These are phyloP conservation scores for Melanogaster broomeanus DNA, from an alignment of 768 basidiomycete species.

Conservation along the genomic window DNA sequence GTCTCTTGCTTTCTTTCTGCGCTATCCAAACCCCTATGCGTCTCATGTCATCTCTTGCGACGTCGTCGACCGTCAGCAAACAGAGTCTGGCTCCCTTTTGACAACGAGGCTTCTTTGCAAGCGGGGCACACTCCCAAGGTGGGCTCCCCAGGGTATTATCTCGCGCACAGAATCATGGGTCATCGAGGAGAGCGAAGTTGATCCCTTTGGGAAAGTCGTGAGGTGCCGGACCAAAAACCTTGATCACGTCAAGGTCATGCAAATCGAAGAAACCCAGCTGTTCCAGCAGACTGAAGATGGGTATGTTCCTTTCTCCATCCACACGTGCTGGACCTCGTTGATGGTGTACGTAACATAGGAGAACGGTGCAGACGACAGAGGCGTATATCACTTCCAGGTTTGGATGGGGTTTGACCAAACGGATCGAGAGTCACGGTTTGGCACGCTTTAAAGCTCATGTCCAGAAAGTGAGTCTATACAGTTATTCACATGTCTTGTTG, in stretches of 20 bases:
- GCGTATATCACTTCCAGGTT: slow-evolving; percentile 86
- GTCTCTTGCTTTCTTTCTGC: slow-evolving; percentile 89
- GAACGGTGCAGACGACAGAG: slow-evolving; percentile 84
- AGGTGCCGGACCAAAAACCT: slow-evolving; percentile 84
- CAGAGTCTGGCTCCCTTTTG: slow-evolving; percentile 70
- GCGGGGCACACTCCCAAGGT: slow-evolving; percentile 85
- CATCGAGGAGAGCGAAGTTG: slow-evolving; percentile 92
- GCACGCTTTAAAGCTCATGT: slow-evolving; percentile 85
- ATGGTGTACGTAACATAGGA: slow-evolving; percentile 40
- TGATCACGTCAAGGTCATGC: slow-evolving; percentile 93
- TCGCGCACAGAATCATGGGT: slow-evolving; percentile 91
- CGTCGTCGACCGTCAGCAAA: slow-evolving; percentile 82
- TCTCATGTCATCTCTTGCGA: slow-evolving; percentile 94
- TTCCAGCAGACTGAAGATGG: slow-evolving; percentile 70
- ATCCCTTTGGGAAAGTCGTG: slow-evolving; percentile 76
- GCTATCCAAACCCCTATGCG: slow-evolving; percentile 95
- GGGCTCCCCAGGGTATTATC: slow-evolving; percentile 85
- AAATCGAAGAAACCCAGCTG: slow-evolving; percentile 80
- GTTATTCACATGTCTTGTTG: background rate
- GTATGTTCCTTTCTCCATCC: slow-evolving; percentile 43
- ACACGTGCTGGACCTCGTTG: background rate
- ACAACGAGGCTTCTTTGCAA: slow-evolving; percentile 94
- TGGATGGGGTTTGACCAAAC: slow-evolving; percentile 87
- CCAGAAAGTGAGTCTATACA: slow-evolving; percentile 65
- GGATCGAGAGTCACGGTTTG: slow-evolving; percentile 85